Conservation (phyloP, 2,329 filamentous ascomycete species). For the Aschersonia sp. region DNA sequence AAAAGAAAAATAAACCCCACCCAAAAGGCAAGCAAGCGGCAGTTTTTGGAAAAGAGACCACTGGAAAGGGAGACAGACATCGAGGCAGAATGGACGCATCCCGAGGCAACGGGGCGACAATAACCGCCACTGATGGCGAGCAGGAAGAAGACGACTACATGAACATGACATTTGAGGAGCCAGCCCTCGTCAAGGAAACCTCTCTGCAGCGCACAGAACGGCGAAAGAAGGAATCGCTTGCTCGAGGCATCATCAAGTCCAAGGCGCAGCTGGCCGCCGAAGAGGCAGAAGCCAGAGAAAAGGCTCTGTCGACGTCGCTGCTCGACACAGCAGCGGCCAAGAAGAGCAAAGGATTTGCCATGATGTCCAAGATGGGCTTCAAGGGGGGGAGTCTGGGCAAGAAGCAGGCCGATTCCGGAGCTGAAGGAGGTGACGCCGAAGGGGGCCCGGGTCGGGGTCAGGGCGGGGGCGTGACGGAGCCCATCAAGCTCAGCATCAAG, state of each 20-base stretch:
- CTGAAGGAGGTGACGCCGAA: background rate
- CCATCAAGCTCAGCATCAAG: slow-evolving; percentile 62
- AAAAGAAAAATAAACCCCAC: no score
- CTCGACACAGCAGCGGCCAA: slow-evolving; percentile 41
- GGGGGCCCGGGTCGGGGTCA: background rate
- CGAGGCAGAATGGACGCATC: no score
- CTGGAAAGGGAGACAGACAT: no score
- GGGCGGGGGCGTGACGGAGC: slow-evolving; percentile 37
- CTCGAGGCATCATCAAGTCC: slow-evolving; percentile 54
- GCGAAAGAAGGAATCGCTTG: slow-evolving; percentile 49
- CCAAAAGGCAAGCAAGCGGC: no score
- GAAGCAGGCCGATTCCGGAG: slow-evolving; percentile 30
- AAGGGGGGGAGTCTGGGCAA: slow-evolving; percentile 60
- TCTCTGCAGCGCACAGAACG: slow-evolving; percentile 40
- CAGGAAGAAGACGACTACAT: slow-evolving; percentile 93
- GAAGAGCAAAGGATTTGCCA: slow-evolving; percentile 75
- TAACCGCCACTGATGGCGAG: slow-evolving; percentile 12
- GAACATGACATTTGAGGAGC: slow-evolving; percentile 77
- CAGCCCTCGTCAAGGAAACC: slow-evolving; percentile 36
- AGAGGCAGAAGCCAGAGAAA: slow-evolving; percentile 57
- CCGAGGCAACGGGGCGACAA: no score
- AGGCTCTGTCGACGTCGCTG: slow-evolving; percentile 59
- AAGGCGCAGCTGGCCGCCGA: slow-evolving; percentile 72
- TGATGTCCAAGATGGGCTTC: slow-evolving; percentile 97
- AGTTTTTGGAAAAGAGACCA: no score